Percentiles rank a stretch among this genome's conserved stretches.
These are phyloP conservation scores for Cadophora sp. DNA, from an alignment of 2,329 filamentous ascomycete species.

Conservation along the genomic window DNA sequence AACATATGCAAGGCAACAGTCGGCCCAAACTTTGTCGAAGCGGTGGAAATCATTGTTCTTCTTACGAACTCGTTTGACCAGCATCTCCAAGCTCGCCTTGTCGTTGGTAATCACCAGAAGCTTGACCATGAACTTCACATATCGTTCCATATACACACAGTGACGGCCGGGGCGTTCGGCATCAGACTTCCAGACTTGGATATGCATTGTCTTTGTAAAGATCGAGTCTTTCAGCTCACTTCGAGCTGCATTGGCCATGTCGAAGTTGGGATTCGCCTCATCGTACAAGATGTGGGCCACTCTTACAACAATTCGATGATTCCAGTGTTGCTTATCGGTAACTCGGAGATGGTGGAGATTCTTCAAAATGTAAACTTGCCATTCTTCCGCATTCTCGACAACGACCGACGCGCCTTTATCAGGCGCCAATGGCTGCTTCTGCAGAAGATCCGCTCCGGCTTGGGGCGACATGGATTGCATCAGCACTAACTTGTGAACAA, in stretches of 20 bases:
- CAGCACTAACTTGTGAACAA: slow-evolving; percentile 70
- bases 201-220: slow-evolving; percentile 76
- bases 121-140: slow-evolving; percentile 69
- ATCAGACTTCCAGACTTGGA: slow-evolving; percentile 78
- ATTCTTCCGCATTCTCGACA: slow-evolving; percentile 52
- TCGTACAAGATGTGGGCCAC: slow-evolving; percentile 68
- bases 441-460: slow-evolving; percentile 46
- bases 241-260: slow-evolving; percentile 61
- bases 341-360: slow-evolving; percentile 42
- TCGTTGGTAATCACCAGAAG: slow-evolving; percentile 68
- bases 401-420: slow-evolving; percentile 42
- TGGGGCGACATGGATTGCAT: slow-evolving; percentile 35
- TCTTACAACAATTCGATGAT: slow-evolving; percentile 73
- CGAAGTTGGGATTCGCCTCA: slow-evolving; percentile 54
- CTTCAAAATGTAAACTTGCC: slow-evolving; percentile 65
- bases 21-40: slow-evolving; percentile 40
- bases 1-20: slow-evolving; percentile 44
- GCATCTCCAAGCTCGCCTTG: slow-evolving; percentile 64
- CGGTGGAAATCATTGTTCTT: slow-evolving; percentile 60
- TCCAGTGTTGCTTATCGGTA: slow-evolving; percentile 77
- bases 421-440: slow-evolving; percentile 43
- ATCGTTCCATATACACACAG: slow-evolving; percentile 76
- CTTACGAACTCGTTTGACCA: slow-evolving; percentile 69
- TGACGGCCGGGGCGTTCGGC: slow-evolving; percentile 73
- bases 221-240: slow-evolving; percentile 72